These are phyloP conservation scores for Arthromyces matolae DNA, from an alignment of 768 basidiomycete genomes.

Conservation along the genomic window DNA sequence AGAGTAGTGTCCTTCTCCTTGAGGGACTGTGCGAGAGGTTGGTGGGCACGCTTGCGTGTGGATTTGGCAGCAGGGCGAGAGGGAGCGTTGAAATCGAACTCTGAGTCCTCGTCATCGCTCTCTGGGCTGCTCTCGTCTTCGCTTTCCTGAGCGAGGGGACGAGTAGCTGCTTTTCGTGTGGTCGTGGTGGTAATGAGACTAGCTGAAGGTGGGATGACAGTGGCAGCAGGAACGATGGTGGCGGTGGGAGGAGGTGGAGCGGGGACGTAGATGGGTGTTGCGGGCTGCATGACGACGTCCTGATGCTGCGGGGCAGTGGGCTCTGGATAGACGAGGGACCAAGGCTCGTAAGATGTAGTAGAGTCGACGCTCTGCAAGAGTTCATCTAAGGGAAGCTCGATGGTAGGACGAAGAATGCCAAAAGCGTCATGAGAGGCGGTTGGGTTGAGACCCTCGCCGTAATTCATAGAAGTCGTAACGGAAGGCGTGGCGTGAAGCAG, in stretches of 20 bases:
- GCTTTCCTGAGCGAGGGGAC: constrained; percentile 22
- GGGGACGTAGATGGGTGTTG: constrained; percentile 9
- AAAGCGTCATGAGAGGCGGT: constrained; percentile 47
- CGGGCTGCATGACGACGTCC: constrained; percentile 29
- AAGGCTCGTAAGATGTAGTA: constrained; percentile 20
- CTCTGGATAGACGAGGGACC: constrained; percentile 12
- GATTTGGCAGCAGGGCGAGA: constrained; percentile 18
- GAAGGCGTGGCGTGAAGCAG: constrained; percentile 67
- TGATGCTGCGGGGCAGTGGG: constrained; percentile 16
- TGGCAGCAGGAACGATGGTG: too few species aligned
- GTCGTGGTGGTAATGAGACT: constrained; percentile 13
- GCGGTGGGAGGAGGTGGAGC: too few species aligned
- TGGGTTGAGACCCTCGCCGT: constrained; percentile 67
- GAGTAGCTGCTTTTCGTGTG: constrained; percentile 12
- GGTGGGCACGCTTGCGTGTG: constrained; percentile 21
- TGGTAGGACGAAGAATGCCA: constrained; percentile 71
- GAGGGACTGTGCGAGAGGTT: constrained; percentile 37
- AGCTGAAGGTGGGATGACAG: too few species aligned
- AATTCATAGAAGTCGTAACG: constrained; percentile 65
- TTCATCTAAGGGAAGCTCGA: constrained; percentile 84
- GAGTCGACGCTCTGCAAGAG: constrained; percentile 53
- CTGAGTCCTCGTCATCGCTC: constrained; percentile 35
- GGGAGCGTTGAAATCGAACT: constrained; percentile 31
- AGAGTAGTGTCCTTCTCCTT: constrained; percentile 44
- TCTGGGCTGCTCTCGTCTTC: constrained; percentile 32